Conservation (phyloP, 2,329 filamentous ascomycete species). For the Periglandula ipomoeae region DNA sequence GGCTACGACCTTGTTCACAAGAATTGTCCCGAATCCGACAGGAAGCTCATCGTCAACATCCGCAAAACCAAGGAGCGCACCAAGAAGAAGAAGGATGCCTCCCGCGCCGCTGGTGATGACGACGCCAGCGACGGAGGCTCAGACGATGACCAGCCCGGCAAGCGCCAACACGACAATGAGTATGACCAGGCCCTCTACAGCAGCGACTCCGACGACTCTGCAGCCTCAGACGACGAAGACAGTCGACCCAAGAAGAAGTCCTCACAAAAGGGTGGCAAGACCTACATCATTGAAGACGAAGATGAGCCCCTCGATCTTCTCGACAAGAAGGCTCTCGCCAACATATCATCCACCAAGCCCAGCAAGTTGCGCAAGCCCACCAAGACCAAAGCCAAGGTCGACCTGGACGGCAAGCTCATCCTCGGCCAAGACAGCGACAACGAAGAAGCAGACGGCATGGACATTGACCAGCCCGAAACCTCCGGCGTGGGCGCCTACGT, state of each 20-base stretch:
- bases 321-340: conserved; percentile 78
- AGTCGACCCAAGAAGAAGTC: conserved; percentile 32
- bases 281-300: conserved; percentile 89
- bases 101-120: conserved; percentile 45
- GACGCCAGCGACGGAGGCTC: conserved; percentile 46
- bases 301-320: conserved; percentile 92
- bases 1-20: conserved; percentile 73
- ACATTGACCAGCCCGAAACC: conserved; percentile 54
- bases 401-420: conserved; percentile 74
- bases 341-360: conserved; percentile 87
- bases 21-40: conserved; percentile 74
- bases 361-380: conserved; percentile 49
- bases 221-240: conserved; percentile 46
- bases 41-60: conserved; percentile 87
- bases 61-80: conserved; percentile 87
- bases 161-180: conserved; percentile 73
- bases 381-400: conserved; percentile 54
- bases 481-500: conserved; percentile 60
- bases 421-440: conserved; percentile 50
- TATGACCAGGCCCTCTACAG: conserved; percentile 96
- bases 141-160: conserved; percentile 29
- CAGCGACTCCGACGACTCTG: conserved; percentile 52
- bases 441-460: conserved; percentile 46
- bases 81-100: conserved; percentile 77
- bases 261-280: conserved; percentile 52